Evolutionary conservation across 305 asterid genomes (phyloP).

Genomic region (Fraxinus albicans): DNA sequence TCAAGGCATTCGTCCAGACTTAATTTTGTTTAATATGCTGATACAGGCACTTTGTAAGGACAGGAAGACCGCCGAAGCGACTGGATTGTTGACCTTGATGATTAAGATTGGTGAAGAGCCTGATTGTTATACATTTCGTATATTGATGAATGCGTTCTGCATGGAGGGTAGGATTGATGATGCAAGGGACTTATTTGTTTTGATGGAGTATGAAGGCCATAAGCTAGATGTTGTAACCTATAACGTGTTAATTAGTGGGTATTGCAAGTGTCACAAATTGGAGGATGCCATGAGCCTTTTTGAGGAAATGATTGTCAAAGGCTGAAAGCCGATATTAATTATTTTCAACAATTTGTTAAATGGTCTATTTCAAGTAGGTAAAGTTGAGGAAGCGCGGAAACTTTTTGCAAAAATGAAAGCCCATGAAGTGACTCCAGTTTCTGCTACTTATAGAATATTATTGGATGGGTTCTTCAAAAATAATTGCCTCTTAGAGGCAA

Average conservation of each 20-base stretch:
- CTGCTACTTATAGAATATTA: conserved; percentile 47
- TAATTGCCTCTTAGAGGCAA: conserved; percentile 47
- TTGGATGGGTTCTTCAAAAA: conserved; percentile 67
- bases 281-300: conserved; percentile 47
- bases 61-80: conserved; percentile 52
- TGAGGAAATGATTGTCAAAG: conserved; percentile 43
- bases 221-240: conserved; percentile 39
- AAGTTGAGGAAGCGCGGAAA: conserved; percentile 39
- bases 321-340: conserved; percentile 39
- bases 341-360: conserved; percentile 56
- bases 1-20: too few species aligned
- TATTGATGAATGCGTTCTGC: conserved; percentile 64
- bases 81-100: conserved; percentile 59
- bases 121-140: conserved; percentile 46
- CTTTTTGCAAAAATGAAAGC: conserved; percentile 43
- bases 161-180: conserved; percentile 47
- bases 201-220: conserved; percentile 48
- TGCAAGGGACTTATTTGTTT: conserved; percentile 51
- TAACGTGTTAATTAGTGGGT: conserved; percentile 32
- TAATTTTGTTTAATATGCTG: conserved; percentile 53
- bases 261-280: conserved; percentile 22
- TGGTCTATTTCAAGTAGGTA: conserved; percentile 50
- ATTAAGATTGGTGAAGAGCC: conserved; percentile 61
- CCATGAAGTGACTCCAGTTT: conserved; percentile 37
- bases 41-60: conserved; percentile 61